Evolutionary conservation across 169 alveolate species (phyloP).

Genomic region (Eimeria tenella): DNA sequence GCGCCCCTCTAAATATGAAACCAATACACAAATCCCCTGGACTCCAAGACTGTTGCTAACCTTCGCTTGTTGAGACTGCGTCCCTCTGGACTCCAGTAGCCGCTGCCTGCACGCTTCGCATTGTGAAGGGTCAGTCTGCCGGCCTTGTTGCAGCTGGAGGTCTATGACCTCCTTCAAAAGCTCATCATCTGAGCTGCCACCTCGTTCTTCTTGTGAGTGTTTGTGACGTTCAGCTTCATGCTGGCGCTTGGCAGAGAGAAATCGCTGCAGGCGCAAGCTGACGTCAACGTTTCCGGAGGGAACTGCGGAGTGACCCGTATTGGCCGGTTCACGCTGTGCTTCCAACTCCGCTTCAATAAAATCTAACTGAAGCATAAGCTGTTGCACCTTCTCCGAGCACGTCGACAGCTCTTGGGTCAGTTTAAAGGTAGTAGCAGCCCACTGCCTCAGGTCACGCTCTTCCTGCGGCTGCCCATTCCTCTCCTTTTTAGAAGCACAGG

Average conservation of each 20-base stretch:
- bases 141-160: slow-evolving; percentile 67
- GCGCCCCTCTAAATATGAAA: too few relatives aligned
- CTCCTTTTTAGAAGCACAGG: background rate
- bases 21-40: too few relatives aligned
- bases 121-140: slow-evolving; percentile 47
- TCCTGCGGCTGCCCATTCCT: background rate
- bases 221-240: slow-evolving; percentile 44
- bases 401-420: slow-evolving; percentile 68
- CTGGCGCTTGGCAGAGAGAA: slow-evolving; percentile 38
- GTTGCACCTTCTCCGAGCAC: slow-evolving; percentile 68
- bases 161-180: slow-evolving; percentile 64
- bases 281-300: background rate
- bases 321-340: slow-evolving; percentile 20
- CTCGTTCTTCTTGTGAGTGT: slow-evolving; percentile 25
- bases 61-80: slow-evolving; percentile 68
- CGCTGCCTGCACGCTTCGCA: slow-evolving; percentile 61
- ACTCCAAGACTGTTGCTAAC: background rate
- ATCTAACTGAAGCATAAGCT: slow-evolving; percentile 63
- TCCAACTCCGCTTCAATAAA: slow-evolving; percentile 61
- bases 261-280: slow-evolving; percentile 35
- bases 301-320: background rate
- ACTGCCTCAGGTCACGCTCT: slow-evolving; percentile 42
- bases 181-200: slow-evolving; percentile 64
- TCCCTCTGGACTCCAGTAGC: slow-evolving; percentile 58
- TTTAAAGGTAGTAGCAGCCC: slow-evolving; percentile 48